Conservation (phyloP, 768 basidiomycete species). For the Russula emetica region DNA sequence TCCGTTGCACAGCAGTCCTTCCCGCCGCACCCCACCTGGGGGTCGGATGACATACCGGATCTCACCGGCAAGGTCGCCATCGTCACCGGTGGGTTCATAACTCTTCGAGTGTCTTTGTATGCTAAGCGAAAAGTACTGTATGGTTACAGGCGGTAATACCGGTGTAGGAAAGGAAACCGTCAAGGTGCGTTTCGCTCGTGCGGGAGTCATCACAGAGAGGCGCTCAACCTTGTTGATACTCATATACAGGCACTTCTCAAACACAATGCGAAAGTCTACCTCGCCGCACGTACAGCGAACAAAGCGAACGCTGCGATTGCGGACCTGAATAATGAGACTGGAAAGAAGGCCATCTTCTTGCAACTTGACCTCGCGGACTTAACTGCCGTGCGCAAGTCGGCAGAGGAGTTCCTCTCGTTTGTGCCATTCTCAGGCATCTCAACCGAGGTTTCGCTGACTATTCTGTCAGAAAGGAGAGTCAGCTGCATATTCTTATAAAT, state of each 20-base stretch:
- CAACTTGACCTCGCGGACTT: conserved; percentile 44
- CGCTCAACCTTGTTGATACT: neutral
- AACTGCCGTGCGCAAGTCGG: conserved; percentile 37
- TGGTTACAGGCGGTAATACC: conserved; percentile 35
- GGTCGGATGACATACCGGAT: conserved; percentile 48
- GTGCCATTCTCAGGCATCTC: conserved; percentile 11
- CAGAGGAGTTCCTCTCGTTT: conserved; percentile 39
- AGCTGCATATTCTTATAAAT: conserved; percentile 48
- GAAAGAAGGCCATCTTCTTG: conserved; percentile 42
- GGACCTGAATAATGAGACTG: conserved; percentile 46
- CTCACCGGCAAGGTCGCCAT: conserved; percentile 40
- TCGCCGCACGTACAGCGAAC: conserved; percentile 46
- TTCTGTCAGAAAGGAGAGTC: conserved; percentile 39
- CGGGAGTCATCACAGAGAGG: too few relatives aligned
- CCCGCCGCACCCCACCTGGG: conserved; percentile 45
- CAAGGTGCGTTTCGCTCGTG: conserved; percentile 38
- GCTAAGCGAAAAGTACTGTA: neutral
- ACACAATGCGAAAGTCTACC: conserved; percentile 64
- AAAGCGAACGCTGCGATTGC: conserved; percentile 50
- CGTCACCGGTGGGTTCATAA: conserved; percentile 11
- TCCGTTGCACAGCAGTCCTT: conserved; percentile 32
- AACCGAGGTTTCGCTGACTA: neutral
- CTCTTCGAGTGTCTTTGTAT: neutral
- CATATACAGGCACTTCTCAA: conserved; percentile 44
- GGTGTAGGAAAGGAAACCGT: conserved; percentile 59